Evolutionary conservation across 139 green algal species (phyloP).

Genomic region (Eudorina sp.): DNA sequence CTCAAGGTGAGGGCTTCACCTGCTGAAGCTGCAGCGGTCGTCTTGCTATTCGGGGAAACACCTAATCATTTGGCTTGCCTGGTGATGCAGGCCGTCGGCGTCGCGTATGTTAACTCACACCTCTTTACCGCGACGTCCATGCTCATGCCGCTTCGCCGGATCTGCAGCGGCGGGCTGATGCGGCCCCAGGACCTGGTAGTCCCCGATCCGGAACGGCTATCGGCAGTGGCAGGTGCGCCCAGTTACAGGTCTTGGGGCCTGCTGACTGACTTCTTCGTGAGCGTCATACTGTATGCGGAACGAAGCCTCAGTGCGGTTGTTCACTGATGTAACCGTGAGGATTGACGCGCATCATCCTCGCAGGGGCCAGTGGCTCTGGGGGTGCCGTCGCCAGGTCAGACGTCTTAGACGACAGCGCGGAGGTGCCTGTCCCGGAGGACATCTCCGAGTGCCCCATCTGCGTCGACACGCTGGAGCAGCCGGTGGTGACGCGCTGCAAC

Average conservation of each 20-base stretch:
- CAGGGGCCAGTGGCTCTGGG: too few relatives aligned
- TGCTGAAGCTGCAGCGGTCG: too few relatives aligned
- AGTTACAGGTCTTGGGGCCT: too few relatives aligned
- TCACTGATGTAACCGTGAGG: too few relatives aligned
- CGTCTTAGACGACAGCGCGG: background rate
- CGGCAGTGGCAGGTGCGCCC: background rate
- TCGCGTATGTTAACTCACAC: slow-evolving; percentile 58
- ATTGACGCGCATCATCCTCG: too few relatives aligned
- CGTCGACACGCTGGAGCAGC: slow-evolving; percentile 68
- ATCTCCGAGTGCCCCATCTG: slow-evolving; percentile 77
- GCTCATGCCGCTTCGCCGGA: slow-evolving; percentile 79
- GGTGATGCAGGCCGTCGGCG: slow-evolving; percentile 27
- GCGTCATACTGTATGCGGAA: too few relatives aligned
- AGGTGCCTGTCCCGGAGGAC: slow-evolving; percentile 29
- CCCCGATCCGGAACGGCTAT: slow-evolving; percentile 13
- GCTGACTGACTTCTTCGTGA: too few relatives aligned
- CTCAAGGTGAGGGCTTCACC: too few relatives aligned
- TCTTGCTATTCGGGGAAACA: too few relatives aligned
- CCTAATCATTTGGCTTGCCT: background rate
- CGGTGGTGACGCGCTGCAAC: slow-evolving; percentile 66
- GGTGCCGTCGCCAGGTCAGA: too few relatives aligned
- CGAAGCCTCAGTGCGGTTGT: too few relatives aligned
- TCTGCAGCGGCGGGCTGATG: slow-evolving; percentile 68
- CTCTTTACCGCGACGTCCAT: slow-evolving; percentile 81
- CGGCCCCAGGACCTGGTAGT: slow-evolving; percentile 31